These are phyloP conservation scores for Fusarium sacchari DNA, from an alignment of 2,329 filamentous ascomycete genomes.

Conservation along the genomic window DNA sequence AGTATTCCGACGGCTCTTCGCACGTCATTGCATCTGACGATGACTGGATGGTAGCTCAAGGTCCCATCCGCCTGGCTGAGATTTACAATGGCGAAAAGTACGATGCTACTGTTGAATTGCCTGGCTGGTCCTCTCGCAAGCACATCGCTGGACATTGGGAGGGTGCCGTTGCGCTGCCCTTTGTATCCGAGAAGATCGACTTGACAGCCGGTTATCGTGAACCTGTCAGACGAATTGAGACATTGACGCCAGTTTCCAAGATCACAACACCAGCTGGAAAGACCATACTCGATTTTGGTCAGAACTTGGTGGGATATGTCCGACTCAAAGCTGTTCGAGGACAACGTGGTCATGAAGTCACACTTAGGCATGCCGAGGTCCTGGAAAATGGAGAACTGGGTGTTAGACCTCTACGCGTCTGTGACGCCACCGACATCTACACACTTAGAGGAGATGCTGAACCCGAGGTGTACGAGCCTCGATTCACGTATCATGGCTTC, in stretches of 20 bases:
- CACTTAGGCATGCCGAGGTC: constrained; percentile 64
- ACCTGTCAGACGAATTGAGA: constrained; percentile 53
- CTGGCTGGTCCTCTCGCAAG: constrained; percentile 25
- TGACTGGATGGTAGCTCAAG: constrained; percentile 50
- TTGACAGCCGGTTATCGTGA: constrained; percentile 55
- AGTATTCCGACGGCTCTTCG: constrained; percentile 44
- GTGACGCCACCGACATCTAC: constrained; percentile 63
- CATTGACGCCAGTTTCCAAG: constrained; percentile 44
- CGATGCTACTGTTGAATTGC: constrained; percentile 49
- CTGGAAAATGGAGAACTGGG: constrained; percentile 59
- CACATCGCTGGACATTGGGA: constrained; percentile 17
- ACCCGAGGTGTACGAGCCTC: constrained; percentile 50
- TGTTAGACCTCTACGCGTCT: constrained; percentile 53
- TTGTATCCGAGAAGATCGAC: constrained; percentile 9
- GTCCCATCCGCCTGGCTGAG: constrained; percentile 51
- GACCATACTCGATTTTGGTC: constrained; percentile 63
- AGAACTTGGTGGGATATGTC: constrained; percentile 66
- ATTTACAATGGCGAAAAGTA: constrained; percentile 65
- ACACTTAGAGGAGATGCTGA: constrained; percentile 28
- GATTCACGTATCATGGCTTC: constrained; percentile 66
- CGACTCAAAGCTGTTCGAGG: constrained; percentile 51
- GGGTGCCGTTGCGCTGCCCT: constrained; percentile 8
- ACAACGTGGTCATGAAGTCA: constrained; percentile 53
- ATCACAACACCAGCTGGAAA: constrained; percentile 54
- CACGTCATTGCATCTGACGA: constrained; percentile 49